Percentiles rank a stretch among this genome's conserved stretches.
These are phyloP conservation scores for Takashimella tepidaria DNA, from an alignment of 1,284 basidiomycete genomes.

Conservation along the genomic window DNA sequence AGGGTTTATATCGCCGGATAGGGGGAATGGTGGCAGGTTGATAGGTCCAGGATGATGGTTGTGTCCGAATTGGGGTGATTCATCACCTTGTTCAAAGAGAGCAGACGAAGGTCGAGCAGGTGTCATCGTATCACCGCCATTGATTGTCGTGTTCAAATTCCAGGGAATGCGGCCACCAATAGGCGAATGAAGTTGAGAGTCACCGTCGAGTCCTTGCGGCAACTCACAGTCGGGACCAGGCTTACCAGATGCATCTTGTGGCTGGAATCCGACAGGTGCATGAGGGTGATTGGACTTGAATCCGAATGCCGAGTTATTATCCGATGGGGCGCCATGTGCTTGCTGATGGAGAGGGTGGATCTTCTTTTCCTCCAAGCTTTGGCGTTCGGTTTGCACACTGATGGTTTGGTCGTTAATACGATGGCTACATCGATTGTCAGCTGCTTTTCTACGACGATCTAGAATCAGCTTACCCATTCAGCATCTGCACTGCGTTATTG, in stretches of 20 bases:
- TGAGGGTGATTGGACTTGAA: not conserved
- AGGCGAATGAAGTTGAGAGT: not conserved
- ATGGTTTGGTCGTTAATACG: slow-evolving; percentile 42
- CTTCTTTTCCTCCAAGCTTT: slow-evolving; percentile 20
- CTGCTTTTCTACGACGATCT: too few species aligned
- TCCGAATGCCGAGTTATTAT: not conserved
- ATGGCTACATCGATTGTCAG: slow-evolving; percentile 15
- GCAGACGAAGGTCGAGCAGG: slow-evolving; percentile 1
- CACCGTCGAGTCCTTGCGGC: not conserved
- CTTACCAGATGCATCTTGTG: not conserved
- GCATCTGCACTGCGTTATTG: slow-evolving; percentile 74
- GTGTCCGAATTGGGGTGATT: not conserved
- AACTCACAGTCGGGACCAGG: not conserved
- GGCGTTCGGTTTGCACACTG: slow-evolving; percentile 40
- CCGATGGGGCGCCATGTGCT: slow-evolving; percentile 1
- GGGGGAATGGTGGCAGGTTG: slow-evolving; percentile 36
- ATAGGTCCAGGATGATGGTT: slow-evolving; percentile 40
- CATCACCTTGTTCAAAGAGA: slow-evolving; percentile 8
- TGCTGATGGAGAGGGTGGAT: slow-evolving; percentile 14
- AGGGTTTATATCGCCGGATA: slow-evolving; percentile 29
- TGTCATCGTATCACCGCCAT: not conserved
- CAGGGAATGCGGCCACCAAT: slow-evolving; percentile 17
- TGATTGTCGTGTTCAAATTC: slow-evolving; percentile 20
- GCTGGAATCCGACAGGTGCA: not conserved
- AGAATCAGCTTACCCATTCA: slow-evolving; percentile 65